Percentiles rank a stretch among this genome's conserved stretches.
phyloP scores from a whole-genome alignment of 1,139 yeast genomes.

The Candida sanyaensis region DNA sequence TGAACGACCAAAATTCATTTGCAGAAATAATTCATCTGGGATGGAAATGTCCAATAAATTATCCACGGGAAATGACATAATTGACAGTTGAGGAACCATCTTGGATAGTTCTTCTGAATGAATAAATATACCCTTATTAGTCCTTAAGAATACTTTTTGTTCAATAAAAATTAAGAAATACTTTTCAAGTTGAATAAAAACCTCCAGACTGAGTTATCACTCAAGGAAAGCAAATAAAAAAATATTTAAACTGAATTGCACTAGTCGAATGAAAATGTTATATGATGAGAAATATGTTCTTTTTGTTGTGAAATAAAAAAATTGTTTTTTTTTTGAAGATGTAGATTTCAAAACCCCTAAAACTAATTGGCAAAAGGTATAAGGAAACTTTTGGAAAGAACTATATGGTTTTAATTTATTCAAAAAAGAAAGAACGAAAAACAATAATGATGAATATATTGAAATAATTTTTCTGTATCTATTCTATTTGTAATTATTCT shows the following conservation, averaged over 20 bases:
- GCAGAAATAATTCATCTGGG: conserved; percentile 12
- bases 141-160: too few species aligned
- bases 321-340: conserved; percentile 1
- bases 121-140: too few species aligned
- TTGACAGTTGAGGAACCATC: conserved; percentile 1
- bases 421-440: too few species aligned
- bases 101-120: background rate
- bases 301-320: background rate
- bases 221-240: conserved; percentile 1
- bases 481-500: background rate
- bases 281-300: background rate
- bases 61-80: conserved; percentile 10
- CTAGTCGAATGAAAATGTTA: background rate
- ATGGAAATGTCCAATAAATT: conserved; percentile 10
- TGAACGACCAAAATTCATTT: conserved; percentile 1
- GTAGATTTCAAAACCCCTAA: conserved; percentile 1
- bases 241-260: background rate
- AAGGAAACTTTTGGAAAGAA: conserved; percentile 9
- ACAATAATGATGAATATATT: too few species aligned
- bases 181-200: background rate
- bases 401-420: background rate
- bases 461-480: background rate
- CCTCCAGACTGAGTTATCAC: background rate
- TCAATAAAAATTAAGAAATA: too few species aligned
- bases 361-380: background rate